Base-by-base conservation (phyloP, 164 flowering plant species). In the Magnolia changhungtana region DNA sequence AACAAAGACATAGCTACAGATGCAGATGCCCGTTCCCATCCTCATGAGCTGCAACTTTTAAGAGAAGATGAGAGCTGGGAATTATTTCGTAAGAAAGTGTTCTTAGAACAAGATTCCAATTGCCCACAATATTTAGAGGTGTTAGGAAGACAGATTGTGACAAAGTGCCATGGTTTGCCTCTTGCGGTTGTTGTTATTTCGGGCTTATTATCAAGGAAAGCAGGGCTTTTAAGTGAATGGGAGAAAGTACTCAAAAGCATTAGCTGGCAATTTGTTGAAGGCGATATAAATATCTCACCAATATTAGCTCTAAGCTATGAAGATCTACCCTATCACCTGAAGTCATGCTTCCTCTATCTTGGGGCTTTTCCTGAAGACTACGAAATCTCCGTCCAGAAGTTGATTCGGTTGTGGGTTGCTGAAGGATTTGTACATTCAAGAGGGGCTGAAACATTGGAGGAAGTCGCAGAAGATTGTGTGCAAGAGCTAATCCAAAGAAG, bases 91-190 rank as follows among this genome's bases (percentile, higher is more conserved):
- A 50, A 50, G 37, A 72, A 72, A 20, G 24, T 27, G 10, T 72
- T 50, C 63, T 19, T 8, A 0, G 64, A 21, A 51, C 10, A 18
- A 8, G n/a, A n/a, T 20, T 51, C 19, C 13, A 21, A 8, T 72
- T 50, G 65, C 16, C 63, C 50, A 1, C 9, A 50, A 49, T 10
- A 19, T 31, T 70, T 70, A 21, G 52, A 72, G 49, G n/a, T 18
- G 6, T 21, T 23, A 11, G 74, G 74, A 27, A 55, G 24, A 10
- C 19, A 55, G 20, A 72, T 72, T 11, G 37, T 72, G 14, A 7
- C 51, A 50, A 72, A n/a, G 52, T 72, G 74, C 16, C 11, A 27
- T 4, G 74, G 74, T 19, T 8, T 72, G 18, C 74, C 74, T 4
- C 64, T 72, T 11, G 74, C 74, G 0, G n/a, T 72, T 50, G 63